Conservation (phyloP, 192 early-diverging fungal genomes). For the Geosiphon pyriformis region DNA sequence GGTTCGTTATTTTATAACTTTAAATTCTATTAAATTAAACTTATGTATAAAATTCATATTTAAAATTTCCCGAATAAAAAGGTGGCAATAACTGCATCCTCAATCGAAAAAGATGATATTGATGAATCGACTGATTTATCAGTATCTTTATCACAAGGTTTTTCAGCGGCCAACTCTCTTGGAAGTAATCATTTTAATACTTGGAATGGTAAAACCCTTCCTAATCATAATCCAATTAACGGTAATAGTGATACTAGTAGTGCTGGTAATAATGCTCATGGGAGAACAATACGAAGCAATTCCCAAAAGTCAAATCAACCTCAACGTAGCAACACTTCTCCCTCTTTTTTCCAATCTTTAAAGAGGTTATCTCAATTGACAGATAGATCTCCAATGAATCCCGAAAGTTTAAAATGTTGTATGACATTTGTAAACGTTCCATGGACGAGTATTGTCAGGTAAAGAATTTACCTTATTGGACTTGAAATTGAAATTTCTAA, state of each 20-base stretch:
- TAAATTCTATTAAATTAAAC: too few relatives aligned
- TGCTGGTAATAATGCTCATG: conserved; percentile 2
- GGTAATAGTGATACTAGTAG: background rate
- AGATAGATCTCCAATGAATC: conserved; percentile 41
- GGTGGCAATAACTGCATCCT: conserved; percentile 54
- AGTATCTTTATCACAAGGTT: too few relatives aligned
- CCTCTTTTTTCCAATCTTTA: conserved; percentile 41
- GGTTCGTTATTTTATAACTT: conserved; percentile 54
- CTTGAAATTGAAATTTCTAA: too few relatives aligned
- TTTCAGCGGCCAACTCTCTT: too few relatives aligned
- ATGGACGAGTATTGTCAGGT: conserved; percentile 76
- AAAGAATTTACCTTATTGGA: too few relatives aligned
- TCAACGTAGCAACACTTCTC: too few relatives aligned
- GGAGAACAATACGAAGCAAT: background rate
- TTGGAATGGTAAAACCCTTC: too few relatives aligned
- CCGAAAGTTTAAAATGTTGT: conserved; percentile 71
- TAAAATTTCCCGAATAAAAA: too few relatives aligned
- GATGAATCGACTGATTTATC: conserved; percentile 29
- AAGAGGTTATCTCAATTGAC: conserved; percentile 50
- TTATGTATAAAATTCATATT: too few relatives aligned
- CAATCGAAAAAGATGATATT: too few relatives aligned
- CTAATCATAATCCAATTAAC: background rate
- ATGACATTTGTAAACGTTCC: conserved; percentile 95
- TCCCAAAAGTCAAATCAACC: conserved; percentile 28
- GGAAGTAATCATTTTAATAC: too few relatives aligned